Base-by-base conservation (phyloP, 2,329 filamentous ascomycete species). In the Elsinoe perseae region DNA sequence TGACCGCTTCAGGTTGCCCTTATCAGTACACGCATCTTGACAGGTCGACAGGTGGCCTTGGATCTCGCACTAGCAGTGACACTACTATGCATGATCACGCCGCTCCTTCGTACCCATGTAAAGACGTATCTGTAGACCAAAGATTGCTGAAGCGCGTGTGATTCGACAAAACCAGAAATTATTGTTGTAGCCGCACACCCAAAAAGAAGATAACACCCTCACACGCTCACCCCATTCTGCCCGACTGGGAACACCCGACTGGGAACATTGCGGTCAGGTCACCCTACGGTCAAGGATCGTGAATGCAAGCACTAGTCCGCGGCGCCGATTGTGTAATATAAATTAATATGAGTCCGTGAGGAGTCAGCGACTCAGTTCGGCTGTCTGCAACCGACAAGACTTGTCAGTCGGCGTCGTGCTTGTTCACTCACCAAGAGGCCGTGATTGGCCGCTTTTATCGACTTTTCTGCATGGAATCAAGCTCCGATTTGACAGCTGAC, bases 401-500 rank as follows among this genome's bases (percentile, higher is more conserved):
- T 30, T 5, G 6, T 14, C 32, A 14, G 9, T 36, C n/a, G 32
- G 10, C 12, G 9, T 36, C 32, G 32, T 36, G 32, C n/a, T 36
- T 36, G 32, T 36, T 36, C 32, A 36, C 32, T 14, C n/a, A 36
- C 32, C 32, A 36, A 36, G 32, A 6, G 23, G 36, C 55, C 58
- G 32, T 57, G 44, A 38, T 59, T 56, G 25, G 25, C 21, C 14
- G 50, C 30, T 38, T 38, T 38, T 10, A 27, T 57, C 56, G n/a
- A n/a, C 56, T 64, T 27, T 59, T 28, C 23, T 65, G 63, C 56
- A 65, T 65, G 56, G 64, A 70, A 68, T 79, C 70, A 64, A 82
- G 63, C 27, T 77, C 78, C 59, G 77, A 74, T 67, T 78, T 77
- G 2, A 89, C 80, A 57, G 90, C 77, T 12, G 76, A 80, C 54